Evolutionary conservation across 805 yeast genomes (phyloP), one percentile per base, ranked within the genome.

Genomic region (Diddensiella transvaalensis): DNA sequence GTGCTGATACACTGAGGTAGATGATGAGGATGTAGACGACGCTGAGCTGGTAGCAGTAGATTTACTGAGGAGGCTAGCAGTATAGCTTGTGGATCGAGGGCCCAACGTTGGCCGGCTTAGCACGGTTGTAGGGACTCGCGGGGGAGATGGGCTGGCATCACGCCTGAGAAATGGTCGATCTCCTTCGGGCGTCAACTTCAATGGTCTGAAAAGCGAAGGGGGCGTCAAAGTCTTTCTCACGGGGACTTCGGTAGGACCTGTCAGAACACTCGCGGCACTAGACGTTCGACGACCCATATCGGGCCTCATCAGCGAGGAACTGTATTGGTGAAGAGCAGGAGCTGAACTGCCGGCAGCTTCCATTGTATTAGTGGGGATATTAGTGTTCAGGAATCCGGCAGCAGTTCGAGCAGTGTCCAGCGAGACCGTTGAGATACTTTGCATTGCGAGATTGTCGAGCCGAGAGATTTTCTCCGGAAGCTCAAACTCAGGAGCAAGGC

Each of bases 401-500:
- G 8, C 38, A n/a, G 8, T 10, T 17, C 15, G 8, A 17, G 8
- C 8, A 8, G 21, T 15, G 21, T 35, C 38, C 21, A 35, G 8
- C 15, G 38, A 35, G 38, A 35, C 17, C 15, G 43, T 15, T 5
- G 43, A 21, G 15, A 40, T 26, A 23, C 29, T n/a, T 40, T 40
- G 50, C 21, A 44, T 47, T 11, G 59, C 58, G 47, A 51, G 45
- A n/a, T 38, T 21, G 23, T 55, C 60, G 26, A 52, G 44, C 4
- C 59, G 47, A 11, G 47, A 19, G 15, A 38, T 58, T 32, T 51
- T 50, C 41, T 48, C 59, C 11, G 47, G 49, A 22, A 51, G 54
- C 42, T 50, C 47, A 23, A 44, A 42, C n/a, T 53, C 55, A 10
- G 62, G 61, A 23, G 59, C 62, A 46, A 59, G 47, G 42, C 61